phyloP scores from a whole-genome alignment of 169 alveolate species.

The Cryptosporidium xiaoi region DNA sequence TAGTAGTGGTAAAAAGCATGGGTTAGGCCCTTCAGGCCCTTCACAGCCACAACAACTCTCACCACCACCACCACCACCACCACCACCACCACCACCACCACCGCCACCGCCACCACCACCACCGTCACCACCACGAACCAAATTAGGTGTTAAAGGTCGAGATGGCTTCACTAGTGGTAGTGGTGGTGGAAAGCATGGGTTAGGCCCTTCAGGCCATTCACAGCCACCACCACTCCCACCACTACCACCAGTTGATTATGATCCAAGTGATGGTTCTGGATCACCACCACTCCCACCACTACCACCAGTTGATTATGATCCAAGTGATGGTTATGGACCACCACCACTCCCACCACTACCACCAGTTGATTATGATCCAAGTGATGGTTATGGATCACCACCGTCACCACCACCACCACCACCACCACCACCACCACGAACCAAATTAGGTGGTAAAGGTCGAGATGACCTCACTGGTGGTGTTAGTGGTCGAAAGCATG shows the following conservation, averaged over 20 bases:
- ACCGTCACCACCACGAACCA: not conserved
- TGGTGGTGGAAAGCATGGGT: not conserved
- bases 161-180: too few species aligned
- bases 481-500: too few species aligned
- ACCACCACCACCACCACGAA: slow-evolving; percentile 7
- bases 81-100: slow-evolving; percentile 7
- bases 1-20: too few species aligned
- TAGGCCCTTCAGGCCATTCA: not conserved
- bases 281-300: slow-evolving; percentile 5
- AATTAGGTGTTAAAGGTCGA: too few species aligned
- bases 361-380: not conserved
- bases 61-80: slow-evolving; percentile 4
- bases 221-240: not conserved
- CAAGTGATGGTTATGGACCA: not conserved
- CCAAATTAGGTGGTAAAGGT: too few species aligned
- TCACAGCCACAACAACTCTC: not conserved
- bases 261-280: not conserved
- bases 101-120: slow-evolving; percentile 1
- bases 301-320: not conserved
- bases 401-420: not conserved
- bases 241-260: not conserved
- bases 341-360: slow-evolving; percentile 11
- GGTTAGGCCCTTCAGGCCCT: not conserved
- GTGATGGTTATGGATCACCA: not conserved
- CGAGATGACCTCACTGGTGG: too few species aligned